Conservation (phyloP, 495 filamentous ascomycete species). For the Hypoxylon cercidicola region DNA sequence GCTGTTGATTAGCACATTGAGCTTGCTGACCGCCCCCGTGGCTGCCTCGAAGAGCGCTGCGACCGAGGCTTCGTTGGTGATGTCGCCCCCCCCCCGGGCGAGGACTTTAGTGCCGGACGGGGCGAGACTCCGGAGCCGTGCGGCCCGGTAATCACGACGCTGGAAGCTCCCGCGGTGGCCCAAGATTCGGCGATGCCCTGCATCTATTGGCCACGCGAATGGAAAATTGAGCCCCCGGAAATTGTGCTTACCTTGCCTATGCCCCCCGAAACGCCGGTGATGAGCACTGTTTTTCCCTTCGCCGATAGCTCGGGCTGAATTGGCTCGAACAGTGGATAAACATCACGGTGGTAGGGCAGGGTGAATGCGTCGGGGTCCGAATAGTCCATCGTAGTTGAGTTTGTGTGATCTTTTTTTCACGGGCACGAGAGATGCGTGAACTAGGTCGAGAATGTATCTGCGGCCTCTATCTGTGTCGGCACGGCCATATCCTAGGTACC, state of each 20-base stretch:
- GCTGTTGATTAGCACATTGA: conserved; percentile 56
- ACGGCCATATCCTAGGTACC: too few relatives aligned
- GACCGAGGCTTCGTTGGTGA: conserved; percentile 46
- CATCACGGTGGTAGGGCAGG: conserved; percentile 39
- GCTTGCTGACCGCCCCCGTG: conserved; percentile 46
- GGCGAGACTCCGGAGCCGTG: conserved; percentile 37
- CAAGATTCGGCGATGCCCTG: conserved; percentile 34
- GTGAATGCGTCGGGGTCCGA: conserved; percentile 36
- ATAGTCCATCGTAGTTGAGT: conserved; percentile 30
- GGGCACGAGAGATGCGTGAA: conserved; percentile 12
- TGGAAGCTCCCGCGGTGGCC: conserved; percentile 47
- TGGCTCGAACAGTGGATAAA: conserved; percentile 53
- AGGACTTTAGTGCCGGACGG: conserved; percentile 41
- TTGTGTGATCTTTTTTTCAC: conserved; percentile 15
- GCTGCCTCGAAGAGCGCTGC: conserved; percentile 49
- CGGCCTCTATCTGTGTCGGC: too few relatives aligned
- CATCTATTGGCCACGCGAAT: conserved; percentile 15
- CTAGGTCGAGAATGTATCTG: conserved; percentile 3
- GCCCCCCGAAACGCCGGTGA: conserved; percentile 54
- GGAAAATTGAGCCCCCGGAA: neutral
- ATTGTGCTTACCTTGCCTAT: conserved; percentile 45
- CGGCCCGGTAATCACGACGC: conserved; percentile 49
- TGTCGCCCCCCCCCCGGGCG: conserved; percentile 44
- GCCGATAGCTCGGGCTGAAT: conserved; percentile 47
- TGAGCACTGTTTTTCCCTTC: conserved; percentile 52